These are phyloP conservation scores for Amphibolis antarctica DNA, from an alignment of 106 monocot species.

Conservation along the genomic window DNA sequence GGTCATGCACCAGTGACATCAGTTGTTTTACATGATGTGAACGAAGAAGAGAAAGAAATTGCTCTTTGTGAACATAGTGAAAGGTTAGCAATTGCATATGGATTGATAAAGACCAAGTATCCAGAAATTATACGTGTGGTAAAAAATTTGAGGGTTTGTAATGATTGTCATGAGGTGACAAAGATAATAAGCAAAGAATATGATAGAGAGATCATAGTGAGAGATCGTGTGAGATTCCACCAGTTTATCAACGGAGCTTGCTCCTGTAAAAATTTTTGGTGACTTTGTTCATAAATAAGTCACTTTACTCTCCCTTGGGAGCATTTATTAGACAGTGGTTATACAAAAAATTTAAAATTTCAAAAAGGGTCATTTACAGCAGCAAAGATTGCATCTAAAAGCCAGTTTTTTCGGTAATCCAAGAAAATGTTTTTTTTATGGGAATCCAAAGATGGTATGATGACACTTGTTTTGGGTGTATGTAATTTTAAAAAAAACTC, in stretches of 20 bases:
- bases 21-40: slow-evolving; percentile 67
- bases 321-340: no score
- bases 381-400: no score
- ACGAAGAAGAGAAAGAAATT: slow-evolving; percentile 77
- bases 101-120: slow-evolving; percentile 51
- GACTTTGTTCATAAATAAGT: slow-evolving; percentile 3
- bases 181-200: slow-evolving; percentile 68
- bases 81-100: slow-evolving; percentile 83
- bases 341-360: no score
- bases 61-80: slow-evolving; percentile 92
- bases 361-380: no score
- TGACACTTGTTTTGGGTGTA: no score
- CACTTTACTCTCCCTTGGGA: no score
- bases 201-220: slow-evolving; percentile 69
- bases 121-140: slow-evolving; percentile 58
- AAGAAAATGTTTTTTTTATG: no score
- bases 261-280: slow-evolving; percentile 88
- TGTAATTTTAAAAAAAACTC: no score
- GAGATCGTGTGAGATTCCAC: slow-evolving; percentile 81
- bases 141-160: slow-evolving; percentile 75
- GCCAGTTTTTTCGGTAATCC: no score
- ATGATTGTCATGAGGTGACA: slow-evolving; percentile 78
- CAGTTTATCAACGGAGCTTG: slow-evolving; percentile 48
- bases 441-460: no score
- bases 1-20: slow-evolving; percentile 65